Percentiles rank a stretch among this genome's conserved stretches.
These are phyloP conservation scores for Stagonosporopsis tanaceti DNA, from an alignment of 2,329 filamentous ascomycete species.

Conservation along the genomic window DNA sequence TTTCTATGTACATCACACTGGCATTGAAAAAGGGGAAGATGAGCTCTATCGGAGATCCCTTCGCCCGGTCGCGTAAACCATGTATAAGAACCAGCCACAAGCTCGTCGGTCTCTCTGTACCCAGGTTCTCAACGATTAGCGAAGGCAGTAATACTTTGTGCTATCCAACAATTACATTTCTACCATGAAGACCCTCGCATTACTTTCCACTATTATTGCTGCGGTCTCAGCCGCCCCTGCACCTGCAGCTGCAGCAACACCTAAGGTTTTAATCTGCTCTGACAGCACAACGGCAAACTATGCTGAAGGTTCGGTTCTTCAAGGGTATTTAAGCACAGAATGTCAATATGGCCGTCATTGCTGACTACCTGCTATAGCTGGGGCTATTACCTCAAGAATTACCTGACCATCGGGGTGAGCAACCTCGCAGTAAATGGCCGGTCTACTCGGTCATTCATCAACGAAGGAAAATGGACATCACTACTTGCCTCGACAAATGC, in stretches of 20 bases:
- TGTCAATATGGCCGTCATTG: neutral
- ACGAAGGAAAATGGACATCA: neutral
- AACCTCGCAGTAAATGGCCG: slow-evolving; percentile 1
- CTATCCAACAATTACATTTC: neutral
- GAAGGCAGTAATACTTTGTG: neutral
- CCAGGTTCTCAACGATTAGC: too few species aligned
- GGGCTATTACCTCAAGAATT: neutral
- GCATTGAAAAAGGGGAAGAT: neutral
- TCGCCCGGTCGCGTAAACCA: neutral
- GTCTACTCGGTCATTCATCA: neutral
- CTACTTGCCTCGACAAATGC: neutral
- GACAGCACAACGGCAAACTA: slow-evolving; percentile 2
- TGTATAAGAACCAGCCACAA: neutral
- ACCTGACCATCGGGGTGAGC: neutral
- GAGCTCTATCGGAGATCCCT: neutral
- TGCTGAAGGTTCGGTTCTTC: neutral
- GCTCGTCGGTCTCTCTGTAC: neutral
- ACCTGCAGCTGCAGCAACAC: neutral
- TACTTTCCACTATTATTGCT: neutral
- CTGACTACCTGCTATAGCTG: neutral
- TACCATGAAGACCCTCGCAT: neutral
- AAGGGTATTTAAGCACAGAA: neutral
- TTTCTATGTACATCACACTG: neutral
- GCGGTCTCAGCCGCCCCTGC: neutral
- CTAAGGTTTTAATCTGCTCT: neutral